Evolutionary conservation across 2,329 filamentous ascomycete species (phyloP).

Genomic region (Cercospora zeina): DNA sequence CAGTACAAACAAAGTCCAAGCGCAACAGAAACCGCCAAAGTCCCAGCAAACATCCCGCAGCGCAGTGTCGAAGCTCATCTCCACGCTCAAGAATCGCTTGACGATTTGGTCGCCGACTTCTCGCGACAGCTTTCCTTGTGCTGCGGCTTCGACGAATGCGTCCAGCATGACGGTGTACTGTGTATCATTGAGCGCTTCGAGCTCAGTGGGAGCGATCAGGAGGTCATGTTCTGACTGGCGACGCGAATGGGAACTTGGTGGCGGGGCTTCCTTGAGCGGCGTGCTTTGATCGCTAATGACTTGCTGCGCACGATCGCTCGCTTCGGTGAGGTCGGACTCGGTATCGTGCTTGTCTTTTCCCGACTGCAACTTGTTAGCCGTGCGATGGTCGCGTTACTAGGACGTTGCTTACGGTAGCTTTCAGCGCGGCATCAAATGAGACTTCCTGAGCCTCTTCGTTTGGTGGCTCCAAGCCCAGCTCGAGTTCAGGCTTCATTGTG

Average conservation of each 20-base stretch:
- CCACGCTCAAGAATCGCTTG: constrained; percentile 6
- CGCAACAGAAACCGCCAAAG: neutral
- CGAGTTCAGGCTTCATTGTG: neutral
- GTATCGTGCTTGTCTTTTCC: neutral
- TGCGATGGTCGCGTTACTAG: neutral
- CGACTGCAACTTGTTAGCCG: neutral
- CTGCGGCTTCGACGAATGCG: constrained; percentile 7
- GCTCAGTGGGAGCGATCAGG: neutral
- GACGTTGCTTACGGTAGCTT: neutral
- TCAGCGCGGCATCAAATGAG: neutral
- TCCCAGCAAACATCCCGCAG: constrained; percentile 10
- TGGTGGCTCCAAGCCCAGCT: neutral
- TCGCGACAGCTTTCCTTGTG: neutral
- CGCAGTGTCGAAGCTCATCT: neutral
- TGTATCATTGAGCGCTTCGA: neutral
- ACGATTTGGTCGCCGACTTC: constrained; percentile 4
- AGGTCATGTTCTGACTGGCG: constrained; percentile 5
- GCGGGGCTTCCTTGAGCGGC: neutral
- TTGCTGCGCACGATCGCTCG: neutral
- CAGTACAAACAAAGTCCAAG: constrained; percentile 2
- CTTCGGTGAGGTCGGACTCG: neutral
- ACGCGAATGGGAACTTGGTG: neutral
- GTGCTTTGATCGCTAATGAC: neutral
- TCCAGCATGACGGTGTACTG: constrained; percentile 11
- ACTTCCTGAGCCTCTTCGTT: constrained; percentile 3